Conservation (phyloP, 176 grass and related monocot genomes). For the Cenchrus purpureus region DNA sequence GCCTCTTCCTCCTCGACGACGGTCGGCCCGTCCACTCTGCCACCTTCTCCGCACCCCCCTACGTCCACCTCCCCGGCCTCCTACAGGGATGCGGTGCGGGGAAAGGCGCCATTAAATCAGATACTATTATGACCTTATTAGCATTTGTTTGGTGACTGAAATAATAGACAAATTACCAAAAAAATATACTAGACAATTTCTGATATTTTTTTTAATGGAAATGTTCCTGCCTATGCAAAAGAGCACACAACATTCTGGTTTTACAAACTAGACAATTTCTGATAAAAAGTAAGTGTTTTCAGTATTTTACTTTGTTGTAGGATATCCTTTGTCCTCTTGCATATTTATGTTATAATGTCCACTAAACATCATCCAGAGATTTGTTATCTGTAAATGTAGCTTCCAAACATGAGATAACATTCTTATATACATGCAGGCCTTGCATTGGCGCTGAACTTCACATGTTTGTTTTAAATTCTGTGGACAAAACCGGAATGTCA, state of each 20-base stretch:
- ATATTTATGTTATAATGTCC: too few relatives aligned
- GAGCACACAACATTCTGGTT: too few relatives aligned
- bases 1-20: too few relatives aligned
- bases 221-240: too few relatives aligned
- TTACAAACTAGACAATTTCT: neutral
- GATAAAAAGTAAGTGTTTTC: neutral
- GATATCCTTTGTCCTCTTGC: neutral
- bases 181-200: neutral
- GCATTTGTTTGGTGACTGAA: neutral
- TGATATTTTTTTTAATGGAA: neutral
- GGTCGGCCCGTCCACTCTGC: too few relatives aligned
- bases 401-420: neutral
- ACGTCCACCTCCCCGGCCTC: too few relatives aligned
- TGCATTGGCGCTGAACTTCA: slow-evolving; percentile 77
- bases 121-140: neutral
- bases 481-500: slow-evolving; percentile 51
- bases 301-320: neutral
- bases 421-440: slow-evolving; percentile 60
- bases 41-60: too few relatives aligned
- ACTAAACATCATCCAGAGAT: neutral
- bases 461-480: slow-evolving; percentile 52
- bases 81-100: too few relatives aligned
- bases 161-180: neutral
- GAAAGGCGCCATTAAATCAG: neutral
- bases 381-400: neutral